Percentiles rank a stretch among this genome's conserved stretches.
Conservation (phyloP, 148 eudicot genomes). For the Agrostemma githago region DNA sequence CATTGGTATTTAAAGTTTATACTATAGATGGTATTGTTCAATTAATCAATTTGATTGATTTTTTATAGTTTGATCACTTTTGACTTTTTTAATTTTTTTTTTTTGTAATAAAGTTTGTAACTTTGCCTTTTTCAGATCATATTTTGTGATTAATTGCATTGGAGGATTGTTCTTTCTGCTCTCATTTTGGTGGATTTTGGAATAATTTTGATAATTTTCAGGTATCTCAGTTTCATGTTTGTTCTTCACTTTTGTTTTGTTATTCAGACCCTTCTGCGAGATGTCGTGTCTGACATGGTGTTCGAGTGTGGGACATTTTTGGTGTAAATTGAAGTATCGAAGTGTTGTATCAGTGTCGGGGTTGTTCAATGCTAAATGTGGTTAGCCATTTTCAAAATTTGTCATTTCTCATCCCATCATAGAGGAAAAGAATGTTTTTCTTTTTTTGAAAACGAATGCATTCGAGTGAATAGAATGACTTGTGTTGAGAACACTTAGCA, state of each 20-base stretch:
- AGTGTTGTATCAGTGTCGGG: no score
- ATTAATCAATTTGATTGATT: not conserved
- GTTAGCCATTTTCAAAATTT: not conserved
- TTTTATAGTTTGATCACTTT: not conserved
- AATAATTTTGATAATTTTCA: not conserved
- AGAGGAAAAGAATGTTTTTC: not conserved
- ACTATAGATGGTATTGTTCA: conserved; percentile 19
- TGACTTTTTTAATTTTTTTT: no score
- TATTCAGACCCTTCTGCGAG: not conserved
- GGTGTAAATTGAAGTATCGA: no score
- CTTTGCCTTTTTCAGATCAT: conserved; percentile 17
- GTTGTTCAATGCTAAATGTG: not conserved
- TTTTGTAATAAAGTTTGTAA: not conserved
- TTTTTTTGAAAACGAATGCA: not conserved
- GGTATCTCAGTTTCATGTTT: not conserved
- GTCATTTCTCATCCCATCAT: not conserved
- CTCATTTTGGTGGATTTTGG: conserved; percentile 5
- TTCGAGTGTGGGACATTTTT: no score
- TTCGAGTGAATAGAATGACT: not conserved
- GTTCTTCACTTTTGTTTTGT: not conserved
- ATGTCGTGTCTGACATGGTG: no score
- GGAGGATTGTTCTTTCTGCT: conserved; percentile 10
- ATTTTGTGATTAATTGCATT: conserved; percentile 20
- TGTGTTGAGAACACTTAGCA: conserved; percentile 5
- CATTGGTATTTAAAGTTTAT: not conserved